phyloP scores from a whole-genome alignment of 495 filamentous ascomycete species.

The Xylaria nigripes region DNA sequence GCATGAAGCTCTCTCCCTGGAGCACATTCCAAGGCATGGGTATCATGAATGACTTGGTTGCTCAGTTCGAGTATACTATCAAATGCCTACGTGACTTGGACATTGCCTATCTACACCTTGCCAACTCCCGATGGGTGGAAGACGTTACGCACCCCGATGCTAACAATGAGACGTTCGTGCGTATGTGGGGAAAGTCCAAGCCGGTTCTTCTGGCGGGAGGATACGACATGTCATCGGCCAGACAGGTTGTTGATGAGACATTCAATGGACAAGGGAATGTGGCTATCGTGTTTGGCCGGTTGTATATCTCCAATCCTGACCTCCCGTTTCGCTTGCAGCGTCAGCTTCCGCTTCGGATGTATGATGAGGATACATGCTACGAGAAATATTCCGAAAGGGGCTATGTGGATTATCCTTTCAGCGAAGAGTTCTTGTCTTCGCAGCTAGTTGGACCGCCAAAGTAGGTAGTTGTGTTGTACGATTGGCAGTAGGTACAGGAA shows the following conservation, averaged over 20 bases:
- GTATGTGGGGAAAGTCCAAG: slow-evolving; percentile 16
- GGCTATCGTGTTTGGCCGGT: slow-evolving; percentile 45
- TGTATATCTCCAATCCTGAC: slow-evolving; percentile 62
- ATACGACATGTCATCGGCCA: slow-evolving; percentile 22
- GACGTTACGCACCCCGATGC: neutral
- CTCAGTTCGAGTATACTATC: slow-evolving; percentile 50
- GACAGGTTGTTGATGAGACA: slow-evolving; percentile 39
- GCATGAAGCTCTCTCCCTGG: slow-evolving; percentile 54
- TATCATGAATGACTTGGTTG: slow-evolving; percentile 38
- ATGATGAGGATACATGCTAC: slow-evolving; percentile 54
- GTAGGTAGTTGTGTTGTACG: too few species aligned
- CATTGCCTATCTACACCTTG: slow-evolving; percentile 56
- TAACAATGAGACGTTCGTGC: slow-evolving; percentile 2
- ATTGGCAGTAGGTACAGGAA: too few species aligned
- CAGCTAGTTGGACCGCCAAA: too few species aligned
- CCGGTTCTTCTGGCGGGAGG: slow-evolving; percentile 25
- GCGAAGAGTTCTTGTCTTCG: slow-evolving; percentile 15
- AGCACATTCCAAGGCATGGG: slow-evolving; percentile 54
- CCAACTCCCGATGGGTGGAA: slow-evolving; percentile 37
- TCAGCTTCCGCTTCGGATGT: slow-evolving; percentile 41
- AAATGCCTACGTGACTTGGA: slow-evolving; percentile 39
- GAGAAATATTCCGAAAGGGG: slow-evolving; percentile 36
- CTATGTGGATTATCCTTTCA: slow-evolving; percentile 53
- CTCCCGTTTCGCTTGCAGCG: slow-evolving; percentile 50
- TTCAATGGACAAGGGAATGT: slow-evolving; percentile 43